Base-by-base conservation (phyloP, 148 eudicot species). In the Camellia lanceoleosa region DNA sequence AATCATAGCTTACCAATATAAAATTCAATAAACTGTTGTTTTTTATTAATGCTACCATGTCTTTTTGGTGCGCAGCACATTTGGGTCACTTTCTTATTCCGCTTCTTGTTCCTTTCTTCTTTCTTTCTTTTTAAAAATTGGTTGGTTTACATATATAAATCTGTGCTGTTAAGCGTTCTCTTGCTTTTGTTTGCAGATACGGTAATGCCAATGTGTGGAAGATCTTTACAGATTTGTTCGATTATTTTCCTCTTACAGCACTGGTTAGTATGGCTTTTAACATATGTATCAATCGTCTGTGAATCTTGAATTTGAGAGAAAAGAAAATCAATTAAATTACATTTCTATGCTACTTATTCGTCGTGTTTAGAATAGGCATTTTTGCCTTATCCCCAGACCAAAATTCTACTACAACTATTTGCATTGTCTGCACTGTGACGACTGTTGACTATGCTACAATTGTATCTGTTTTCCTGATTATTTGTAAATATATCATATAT, bases 201-300 rank as follows among this genome's bases (percentile, higher is more conserved):
- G 97, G 97, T 20, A 93, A 86, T 87, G 97, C 97, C 13, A 93
- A 90, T 82, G 97, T 93, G 83, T 93, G 97, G 97, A 93, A 93
- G 90, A 90, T 77, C 81, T 93, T 93, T 81, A 93, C 97, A 42
- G 97, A 93, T 84, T 83, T 93, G 82, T 93, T 93, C 78, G 97
- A 93, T 77, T 93, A 89, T 85, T 90, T 93, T 67, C 97, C 97
- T 15, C 91, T 93, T 69, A 93, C 97, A 58, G 97, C 97, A 43
- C 82, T 91, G 97, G 97, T 93, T 68, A 86, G 97, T 84, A 80
- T 59, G 15, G 10, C 61, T 59, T 38, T 44, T 23, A 66, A 18
- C 38, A 18, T 58, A 1, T 55, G 14, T 55, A 55, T 55, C 8
- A 8, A 8, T 73, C 19, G 49, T 58, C 3, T 16, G n/a, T 49